Evolutionary conservation across 768 basidiomycete genomes (phyloP), one percentile per base, ranked within the genome.

Genomic region (Russula sp.): DNA sequence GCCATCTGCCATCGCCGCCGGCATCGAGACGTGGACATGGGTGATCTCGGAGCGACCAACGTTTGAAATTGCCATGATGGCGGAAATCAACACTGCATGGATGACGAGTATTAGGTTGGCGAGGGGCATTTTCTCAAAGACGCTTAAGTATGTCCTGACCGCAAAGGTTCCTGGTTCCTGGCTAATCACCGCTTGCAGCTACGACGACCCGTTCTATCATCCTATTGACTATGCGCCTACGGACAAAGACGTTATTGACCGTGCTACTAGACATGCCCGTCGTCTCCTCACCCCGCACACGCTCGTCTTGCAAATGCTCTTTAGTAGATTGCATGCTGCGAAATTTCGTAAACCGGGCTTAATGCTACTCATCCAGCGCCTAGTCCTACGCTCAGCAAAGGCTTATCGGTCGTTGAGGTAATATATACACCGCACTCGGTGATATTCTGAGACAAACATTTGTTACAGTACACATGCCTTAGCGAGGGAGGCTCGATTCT

Each of bases 11-110:
- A 84, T 98, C 62, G 83, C 91, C 18, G 84, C 91, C 2, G 95
- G 92, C 0, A 87, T 94, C 49, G 94, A 98, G 72, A 88, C 89
- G 11, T 98, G 97, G 97, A 93, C 90, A 3, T 98, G 95, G 95
- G 82, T 97, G 0, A 89, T 97, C 58, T 85, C 90, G 16, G 90
- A 96, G 72, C 85, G 91, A 63, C 87, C 91, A 0, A 82, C 83
- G 53, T 79, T 89, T 13, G 95, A 98, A 74, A 84, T 94, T 54
- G 84, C 87, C 2, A 75, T 98, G 22, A 89, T 98, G 81, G 79
- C 84, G 5, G 94, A 98, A 70, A 83, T 98, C 56, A 77, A 92
- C 52, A 84, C 90, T 2, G 90, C 90, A 3, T 99, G 97, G 97
- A 81, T 88, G 54, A 81, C 84, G 60, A 90, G 90, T 5, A 89